Evolutionary conservation across 148 eudicot species (phyloP).

Genomic region (Heliamphora exappendiculata): DNA sequence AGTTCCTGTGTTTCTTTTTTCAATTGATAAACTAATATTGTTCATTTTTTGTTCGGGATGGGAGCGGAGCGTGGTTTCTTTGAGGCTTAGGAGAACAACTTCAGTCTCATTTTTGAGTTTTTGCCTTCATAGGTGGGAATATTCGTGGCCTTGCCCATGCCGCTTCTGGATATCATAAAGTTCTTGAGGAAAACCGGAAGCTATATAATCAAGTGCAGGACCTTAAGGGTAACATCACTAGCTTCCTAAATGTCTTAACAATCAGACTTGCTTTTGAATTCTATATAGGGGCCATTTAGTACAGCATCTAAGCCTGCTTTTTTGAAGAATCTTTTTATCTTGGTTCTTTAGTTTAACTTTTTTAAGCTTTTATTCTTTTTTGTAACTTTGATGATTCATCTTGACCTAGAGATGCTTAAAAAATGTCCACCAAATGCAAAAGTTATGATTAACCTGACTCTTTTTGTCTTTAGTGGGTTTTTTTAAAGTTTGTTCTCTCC

Average conservation of each 20-base stretch:
- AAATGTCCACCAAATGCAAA: too few relatives aligned
- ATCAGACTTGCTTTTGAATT: background rate
- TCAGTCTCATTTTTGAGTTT: background rate
- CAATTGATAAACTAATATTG: constrained; percentile 2
- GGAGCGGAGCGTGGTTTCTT: background rate
- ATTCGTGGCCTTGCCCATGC: constrained; percentile 84
- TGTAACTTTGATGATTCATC: too few relatives aligned
- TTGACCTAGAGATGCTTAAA: too few relatives aligned
- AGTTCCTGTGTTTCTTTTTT: background rate
- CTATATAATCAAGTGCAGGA: constrained; percentile 96
- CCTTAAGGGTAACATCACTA: constrained; percentile 59
- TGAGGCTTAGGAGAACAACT: background rate
- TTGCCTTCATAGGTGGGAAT: constrained; percentile 47
- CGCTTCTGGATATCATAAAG: constrained; percentile 94
- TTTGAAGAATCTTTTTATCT: too few relatives aligned
- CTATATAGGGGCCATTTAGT: too few relatives aligned
- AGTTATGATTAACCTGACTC: too few relatives aligned
- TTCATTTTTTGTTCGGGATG: background rate
- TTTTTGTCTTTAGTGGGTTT: too few relatives aligned
- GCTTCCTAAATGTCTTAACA: background rate
- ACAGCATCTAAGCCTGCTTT: too few relatives aligned
- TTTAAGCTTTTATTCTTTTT: too few relatives aligned
- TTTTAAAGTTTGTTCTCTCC: too few relatives aligned
- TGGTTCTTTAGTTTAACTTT: too few relatives aligned
- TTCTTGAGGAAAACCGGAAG: constrained; percentile 91